Evolutionary conservation across 345 rosid genomes (phyloP).

Genomic region (Eucalyptus pauciflora): DNA sequence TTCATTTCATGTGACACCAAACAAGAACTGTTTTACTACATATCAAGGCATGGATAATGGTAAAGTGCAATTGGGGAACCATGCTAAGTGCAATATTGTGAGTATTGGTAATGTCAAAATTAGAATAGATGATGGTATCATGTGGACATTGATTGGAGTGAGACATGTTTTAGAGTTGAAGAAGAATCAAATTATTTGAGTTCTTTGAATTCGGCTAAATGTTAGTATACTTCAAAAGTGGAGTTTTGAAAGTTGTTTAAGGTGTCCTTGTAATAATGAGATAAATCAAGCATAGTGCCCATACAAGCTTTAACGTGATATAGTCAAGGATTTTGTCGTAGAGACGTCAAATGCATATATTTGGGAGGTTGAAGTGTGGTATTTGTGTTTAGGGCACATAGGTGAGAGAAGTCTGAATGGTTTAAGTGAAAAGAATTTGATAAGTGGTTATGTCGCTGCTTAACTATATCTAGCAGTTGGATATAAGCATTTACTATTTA

Average conservation of each 20-base stretch:
- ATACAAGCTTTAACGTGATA: neutral
- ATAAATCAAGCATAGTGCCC: neutral
- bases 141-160: neutral
- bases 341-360: neutral
- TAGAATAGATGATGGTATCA: neutral
- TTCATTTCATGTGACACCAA: neutral
- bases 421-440: neutral
- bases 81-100: neutral
- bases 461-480: neutral
- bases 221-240: neutral
- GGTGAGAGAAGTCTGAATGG: neutral
- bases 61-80: neutral
- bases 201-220: fast-evolving
- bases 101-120: neutral
- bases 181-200: neutral
- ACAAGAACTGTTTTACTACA: neutral
- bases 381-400: neutral
- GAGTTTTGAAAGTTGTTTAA: neutral
- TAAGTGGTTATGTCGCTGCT: neutral
- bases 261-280: neutral
- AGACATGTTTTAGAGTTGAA: neutral
- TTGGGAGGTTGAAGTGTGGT: neutral
- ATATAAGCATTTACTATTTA: too few species aligned
- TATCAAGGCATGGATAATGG: neutral
- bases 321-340: fast-evolving